These are phyloP conservation scores for Phytophthora megakarya DNA, from an alignment of 352 stramenopile genomes.

Conservation along the genomic window DNA sequence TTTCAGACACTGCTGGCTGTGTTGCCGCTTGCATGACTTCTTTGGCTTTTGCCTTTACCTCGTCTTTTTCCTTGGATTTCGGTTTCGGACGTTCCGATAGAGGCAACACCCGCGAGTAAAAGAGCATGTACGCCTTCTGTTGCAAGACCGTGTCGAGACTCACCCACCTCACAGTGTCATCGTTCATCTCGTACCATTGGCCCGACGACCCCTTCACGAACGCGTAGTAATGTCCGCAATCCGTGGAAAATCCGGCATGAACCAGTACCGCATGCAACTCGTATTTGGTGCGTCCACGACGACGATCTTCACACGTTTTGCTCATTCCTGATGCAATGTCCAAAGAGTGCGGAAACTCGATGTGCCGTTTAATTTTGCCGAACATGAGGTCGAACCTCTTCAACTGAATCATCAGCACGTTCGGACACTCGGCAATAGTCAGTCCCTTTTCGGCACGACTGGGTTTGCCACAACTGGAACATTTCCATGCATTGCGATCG, in stretches of 20 bases:
- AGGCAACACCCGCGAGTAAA: constrained; percentile 83
- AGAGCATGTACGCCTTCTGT: constrained; percentile 92
- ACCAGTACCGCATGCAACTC: constrained; percentile 86
- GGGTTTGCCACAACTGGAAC: constrained; percentile 73
- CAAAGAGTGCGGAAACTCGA: constrained; percentile 75
- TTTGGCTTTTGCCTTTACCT: constrained; percentile 36
- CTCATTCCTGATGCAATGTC: constrained; percentile 68
- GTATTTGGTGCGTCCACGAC: constrained; percentile 62
- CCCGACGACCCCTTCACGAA: constrained; percentile 88
- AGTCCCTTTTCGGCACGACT: constrained; percentile 85
- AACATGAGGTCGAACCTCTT: constrained; percentile 90
- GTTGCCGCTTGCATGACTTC: constrained; percentile 13
- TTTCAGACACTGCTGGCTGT: constrained; percentile 10
- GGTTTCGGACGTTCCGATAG: constrained; percentile 43
- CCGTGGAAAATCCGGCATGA: constrained; percentile 86
- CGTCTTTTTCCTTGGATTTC: constrained; percentile 33
- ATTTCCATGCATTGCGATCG: constrained; percentile 87
- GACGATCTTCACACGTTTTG: constrained; percentile 56
- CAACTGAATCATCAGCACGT: constrained; percentile 89
- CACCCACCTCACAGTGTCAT: constrained; percentile 87
- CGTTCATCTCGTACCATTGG: constrained; percentile 94
- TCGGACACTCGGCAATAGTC: constrained; percentile 79
- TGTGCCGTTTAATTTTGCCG: constrained; percentile 90
- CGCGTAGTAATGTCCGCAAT: constrained; percentile 92
- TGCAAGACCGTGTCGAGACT: constrained; percentile 85